These are phyloP conservation scores for Cicer arietinum DNA, from an alignment of 306 rosid genomes.

Conservation along the genomic window DNA sequence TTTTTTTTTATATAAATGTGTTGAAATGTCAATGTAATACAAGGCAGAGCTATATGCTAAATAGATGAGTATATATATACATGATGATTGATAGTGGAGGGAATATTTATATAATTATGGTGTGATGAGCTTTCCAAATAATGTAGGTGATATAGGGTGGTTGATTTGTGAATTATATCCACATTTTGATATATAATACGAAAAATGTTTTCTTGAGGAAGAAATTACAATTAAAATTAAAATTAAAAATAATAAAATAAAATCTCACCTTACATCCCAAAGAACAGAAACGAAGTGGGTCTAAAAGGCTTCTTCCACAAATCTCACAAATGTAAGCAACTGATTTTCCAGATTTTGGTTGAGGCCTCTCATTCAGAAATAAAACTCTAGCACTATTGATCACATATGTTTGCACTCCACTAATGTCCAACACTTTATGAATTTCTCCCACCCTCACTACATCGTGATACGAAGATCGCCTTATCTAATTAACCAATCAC, in stretches of 20 bases:
- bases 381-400: slow-evolving; percentile 90
- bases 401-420: slow-evolving; percentile 94
- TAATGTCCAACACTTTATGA: slow-evolving; percentile 73
- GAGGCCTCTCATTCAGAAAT: slow-evolving; percentile 96
- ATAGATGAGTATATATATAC: background rate
- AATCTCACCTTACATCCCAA: slow-evolving; percentile 91
- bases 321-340: slow-evolving; percentile 87
- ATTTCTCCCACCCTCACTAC: slow-evolving; percentile 86
- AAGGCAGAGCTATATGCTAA: no score
- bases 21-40: slow-evolving; percentile 35
- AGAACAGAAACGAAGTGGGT: slow-evolving; percentile 89
- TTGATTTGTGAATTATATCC: slow-evolving; percentile 51
- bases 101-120: slow-evolving; percentile 46
- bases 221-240: background rate
- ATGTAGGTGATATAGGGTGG: slow-evolving; percentile 61
- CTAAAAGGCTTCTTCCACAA: slow-evolving; percentile 89
- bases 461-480: slow-evolving; percentile 94
- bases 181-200: slow-evolving; percentile 39
- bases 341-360: slow-evolving; percentile 80
- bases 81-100: slow-evolving; percentile 34
- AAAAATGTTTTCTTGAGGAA: background rate
- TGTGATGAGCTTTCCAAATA: slow-evolving; percentile 48
- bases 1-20: background rate
- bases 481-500: slow-evolving; percentile 54
- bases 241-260: background rate